phyloP scores from a whole-genome alignment of 345 rosid species.

The Durio zibethinus region DNA sequence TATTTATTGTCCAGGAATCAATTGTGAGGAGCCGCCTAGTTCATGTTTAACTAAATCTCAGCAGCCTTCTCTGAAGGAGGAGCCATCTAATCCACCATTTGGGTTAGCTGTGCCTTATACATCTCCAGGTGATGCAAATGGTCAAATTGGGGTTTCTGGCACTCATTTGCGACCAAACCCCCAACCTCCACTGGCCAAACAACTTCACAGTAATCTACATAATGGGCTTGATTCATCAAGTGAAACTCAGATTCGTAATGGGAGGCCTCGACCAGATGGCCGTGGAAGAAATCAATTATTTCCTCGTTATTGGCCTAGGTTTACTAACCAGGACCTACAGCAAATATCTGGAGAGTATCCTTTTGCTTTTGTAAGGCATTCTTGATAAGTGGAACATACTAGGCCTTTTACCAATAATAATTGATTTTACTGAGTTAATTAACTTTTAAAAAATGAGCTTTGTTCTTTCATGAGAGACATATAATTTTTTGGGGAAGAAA shows the following conservation, averaged over 20 bases:
- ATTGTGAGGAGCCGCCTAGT: constrained; percentile 41
- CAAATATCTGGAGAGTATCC: constrained; percentile 89
- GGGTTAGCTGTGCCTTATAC: constrained; percentile 41
- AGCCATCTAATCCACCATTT: constrained; percentile 46
- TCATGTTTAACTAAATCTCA: constrained; percentile 44
- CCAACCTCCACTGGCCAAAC: constrained; percentile 42
- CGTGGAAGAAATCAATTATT: constrained; percentile 66
- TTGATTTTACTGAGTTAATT: background rate
- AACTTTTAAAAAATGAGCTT: background rate
- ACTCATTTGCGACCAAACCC: constrained; percentile 41
- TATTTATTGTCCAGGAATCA: constrained; percentile 45
- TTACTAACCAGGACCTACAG: constrained; percentile 66
- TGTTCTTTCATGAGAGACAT: background rate
- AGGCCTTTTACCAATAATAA: background rate
- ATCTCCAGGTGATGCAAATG: constrained; percentile 49
- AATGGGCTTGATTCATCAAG: constrained; percentile 48
- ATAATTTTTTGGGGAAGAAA: background rate
- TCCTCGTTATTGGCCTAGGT: constrained; percentile 85
- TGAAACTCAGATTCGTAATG: constrained; percentile 50
- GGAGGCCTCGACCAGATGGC: constrained; percentile 59
- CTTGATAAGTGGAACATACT: constrained; percentile 8
- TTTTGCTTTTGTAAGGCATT: constrained; percentile 28
- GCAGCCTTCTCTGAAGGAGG: constrained; percentile 48
- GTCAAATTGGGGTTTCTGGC: constrained; percentile 50
- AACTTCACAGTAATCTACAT: constrained; percentile 41